phyloP scores from a whole-genome alignment of 495 filamentous ascomycete genomes.

The Aspergillus nidulans region DNA sequence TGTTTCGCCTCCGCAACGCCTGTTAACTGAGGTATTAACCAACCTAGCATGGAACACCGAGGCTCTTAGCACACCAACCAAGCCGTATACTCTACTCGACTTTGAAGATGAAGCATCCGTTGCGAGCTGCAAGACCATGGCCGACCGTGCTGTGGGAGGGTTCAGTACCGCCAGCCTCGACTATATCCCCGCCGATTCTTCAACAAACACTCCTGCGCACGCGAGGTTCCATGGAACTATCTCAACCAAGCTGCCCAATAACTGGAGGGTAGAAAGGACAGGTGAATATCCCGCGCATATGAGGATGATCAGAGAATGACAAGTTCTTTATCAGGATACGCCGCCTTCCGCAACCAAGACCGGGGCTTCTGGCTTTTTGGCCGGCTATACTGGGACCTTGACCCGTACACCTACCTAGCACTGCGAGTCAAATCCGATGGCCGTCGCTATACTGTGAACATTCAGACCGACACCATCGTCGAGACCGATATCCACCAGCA shows the following conservation, averaged over 20 bases:
- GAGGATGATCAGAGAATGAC: not conserved
- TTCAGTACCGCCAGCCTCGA: constrained; percentile 71
- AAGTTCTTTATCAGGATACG: constrained; percentile 64
- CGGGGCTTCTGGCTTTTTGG: constrained; percentile 68
- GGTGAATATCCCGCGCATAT: constrained; percentile 34
- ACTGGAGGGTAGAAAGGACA: constrained; percentile 53
- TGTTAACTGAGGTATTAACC: not conserved
- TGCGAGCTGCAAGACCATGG: constrained; percentile 73
- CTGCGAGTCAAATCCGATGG: constrained; percentile 90
- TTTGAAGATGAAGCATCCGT: constrained; percentile 62
- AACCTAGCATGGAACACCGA: constrained; percentile 47
- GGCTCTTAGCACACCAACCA: constrained; percentile 43
- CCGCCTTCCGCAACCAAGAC: constrained; percentile 73
- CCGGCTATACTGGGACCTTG: constrained; percentile 77
- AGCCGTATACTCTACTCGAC: constrained; percentile 45
- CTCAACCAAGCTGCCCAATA: constrained; percentile 68
- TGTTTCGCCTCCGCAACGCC: not conserved
- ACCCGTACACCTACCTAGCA: constrained; percentile 81
- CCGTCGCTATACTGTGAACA: constrained; percentile 86
- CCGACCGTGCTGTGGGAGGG: constrained; percentile 81
- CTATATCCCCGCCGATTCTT: constrained; percentile 49
- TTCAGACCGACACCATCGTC: constrained; percentile 90
- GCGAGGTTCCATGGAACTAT: constrained; percentile 83
- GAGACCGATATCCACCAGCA: constrained; percentile 95
- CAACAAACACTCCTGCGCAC: constrained; percentile 48